Evolutionary conservation across 768 basidiomycete species (phyloP), one percentile per base, ranked within the genome.

Genomic region (Amanita fuliginea): DNA sequence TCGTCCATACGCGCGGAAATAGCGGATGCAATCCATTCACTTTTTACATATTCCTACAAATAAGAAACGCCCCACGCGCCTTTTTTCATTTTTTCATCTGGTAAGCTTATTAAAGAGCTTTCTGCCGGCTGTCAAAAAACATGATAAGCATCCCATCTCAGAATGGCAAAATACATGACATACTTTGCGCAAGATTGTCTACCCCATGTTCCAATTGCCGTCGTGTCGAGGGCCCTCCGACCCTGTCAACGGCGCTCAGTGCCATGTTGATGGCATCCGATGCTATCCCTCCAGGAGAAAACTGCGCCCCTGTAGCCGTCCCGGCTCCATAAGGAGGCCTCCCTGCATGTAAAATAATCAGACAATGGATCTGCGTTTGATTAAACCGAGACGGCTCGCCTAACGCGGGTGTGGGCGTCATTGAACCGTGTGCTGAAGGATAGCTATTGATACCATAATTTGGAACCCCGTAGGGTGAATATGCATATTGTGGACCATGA

Each of bases 191-290:
- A 39, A 81, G 54, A 52, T 54, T 65, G 51, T 66, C 71, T 11
- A 79, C 64, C 46, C 57, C 62, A 39, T 63, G 68, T 54, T 80
- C 77, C 36, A 82, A 52, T 55, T 76, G 77, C 30, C 62, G 60
- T 35, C 74, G 62, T 37, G 71, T 72, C 48, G 71, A 72, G 55
- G 66, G 68, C 3, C 81, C 79, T 14, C 77, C 76, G 26, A 81
- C 61, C 51, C 69, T 75, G 58, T 80, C 80, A 16, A 83, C 68
- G n/a, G 72, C 68, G 52, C 61, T 69, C 55, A 71, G 55, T 36
- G 78, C 79, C 55, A 64, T 64, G 24, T 64, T 70, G 28, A 73
- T 53, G 7, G 74, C 62, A 45, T 59, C 59, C 22, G 62, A 54
- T 37, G 54, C 49, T 47, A 62, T 57, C 16, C 67, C 58, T 19